Evolutionary conservation across 2,329 filamentous ascomycete species (phyloP).

Genomic region (Alternaria viburni): DNA sequence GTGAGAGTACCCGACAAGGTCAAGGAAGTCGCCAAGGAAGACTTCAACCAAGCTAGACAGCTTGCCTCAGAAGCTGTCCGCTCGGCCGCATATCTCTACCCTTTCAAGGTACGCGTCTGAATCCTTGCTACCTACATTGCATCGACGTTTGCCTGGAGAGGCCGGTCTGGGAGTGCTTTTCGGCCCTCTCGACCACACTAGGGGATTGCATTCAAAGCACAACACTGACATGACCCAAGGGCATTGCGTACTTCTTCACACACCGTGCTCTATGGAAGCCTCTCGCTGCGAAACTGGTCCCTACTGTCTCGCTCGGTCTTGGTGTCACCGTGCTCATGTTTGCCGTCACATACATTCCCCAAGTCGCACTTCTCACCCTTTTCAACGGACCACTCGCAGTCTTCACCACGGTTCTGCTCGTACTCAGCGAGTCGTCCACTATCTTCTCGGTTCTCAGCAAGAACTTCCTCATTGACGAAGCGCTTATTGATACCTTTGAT

Average conservation of each 20-base stretch:
- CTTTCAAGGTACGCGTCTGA: constrained; percentile 65
- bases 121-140: not conserved
- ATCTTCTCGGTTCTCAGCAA: constrained; percentile 63
- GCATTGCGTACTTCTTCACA: constrained; percentile 65
- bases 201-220: not conserved
- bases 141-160: not conserved
- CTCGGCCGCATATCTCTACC: constrained; percentile 85
- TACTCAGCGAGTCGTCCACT: constrained; percentile 59
- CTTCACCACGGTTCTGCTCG: constrained; percentile 72
- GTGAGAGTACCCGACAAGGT: constrained; percentile 56
- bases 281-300: constrained; percentile 61
- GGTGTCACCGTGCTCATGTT: constrained; percentile 83
- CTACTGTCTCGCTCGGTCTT: constrained; percentile 72
- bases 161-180: not conserved
- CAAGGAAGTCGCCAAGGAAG: constrained; percentile 68
- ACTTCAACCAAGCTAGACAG: constrained; percentile 69
- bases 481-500: constrained; percentile 88
- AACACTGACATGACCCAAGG: constrained; percentile 49
- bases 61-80: constrained; percentile 72
- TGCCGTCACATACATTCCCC: constrained; percentile 82
- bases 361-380: constrained; percentile 80
- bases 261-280: constrained; percentile 67
- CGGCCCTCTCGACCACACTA: not conserved
- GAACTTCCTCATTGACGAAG: constrained; percentile 79
- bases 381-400: constrained; percentile 83